Percentiles rank a stretch among this genome's conserved stretches.
phyloP scores from a whole-genome alignment of 768 basidiomycete species.

The Leccinellum luteum region DNA sequence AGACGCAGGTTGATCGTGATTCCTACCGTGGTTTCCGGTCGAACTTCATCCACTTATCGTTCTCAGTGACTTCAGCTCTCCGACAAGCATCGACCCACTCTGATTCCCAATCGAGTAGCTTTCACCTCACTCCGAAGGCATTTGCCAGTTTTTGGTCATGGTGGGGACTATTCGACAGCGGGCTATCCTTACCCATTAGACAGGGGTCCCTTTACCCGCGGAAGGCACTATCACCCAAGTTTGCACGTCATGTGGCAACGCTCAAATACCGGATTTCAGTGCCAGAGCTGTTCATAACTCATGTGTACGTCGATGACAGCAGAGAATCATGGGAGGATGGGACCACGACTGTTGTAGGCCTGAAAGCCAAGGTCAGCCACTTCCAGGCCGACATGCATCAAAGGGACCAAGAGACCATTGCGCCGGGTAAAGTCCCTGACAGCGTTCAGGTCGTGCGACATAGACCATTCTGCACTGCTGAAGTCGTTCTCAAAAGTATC shows the following conservation, averaged over 20 bases:
- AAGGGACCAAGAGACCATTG: constrained; percentile 74
- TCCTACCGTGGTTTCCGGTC: constrained; percentile 89
- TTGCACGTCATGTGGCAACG: constrained; percentile 84
- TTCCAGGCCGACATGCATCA: constrained; percentile 93
- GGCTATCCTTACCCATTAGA: constrained; percentile 77
- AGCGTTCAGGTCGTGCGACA: constrained; percentile 61
- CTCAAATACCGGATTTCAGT: constrained; percentile 86
- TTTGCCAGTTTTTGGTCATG: constrained; percentile 92
- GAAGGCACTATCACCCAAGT: constrained; percentile 76
- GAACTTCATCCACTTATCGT: constrained; percentile 89
- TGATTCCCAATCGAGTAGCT: constrained; percentile 51
- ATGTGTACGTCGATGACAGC: constrained; percentile 81
- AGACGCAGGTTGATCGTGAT: constrained; percentile 49
- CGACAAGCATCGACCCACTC: constrained; percentile 18
- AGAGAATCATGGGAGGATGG: constrained; percentile 80
- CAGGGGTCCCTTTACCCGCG: constrained; percentile 81
- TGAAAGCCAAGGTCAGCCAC: constrained; percentile 78
- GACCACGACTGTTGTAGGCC: constrained; percentile 74
- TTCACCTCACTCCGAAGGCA: constrained; percentile 82
- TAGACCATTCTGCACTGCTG: constrained; percentile 87
- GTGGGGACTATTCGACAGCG: constrained; percentile 83
- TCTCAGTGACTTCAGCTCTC: constrained; percentile 75
- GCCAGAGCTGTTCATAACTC: constrained; percentile 77
- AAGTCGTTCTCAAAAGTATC: constrained; percentile 73
- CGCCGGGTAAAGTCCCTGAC: constrained; percentile 53